Base-by-base conservation (phyloP, 2,329 filamentous ascomycete genomes). In the Penicillium frequentans region DNA sequence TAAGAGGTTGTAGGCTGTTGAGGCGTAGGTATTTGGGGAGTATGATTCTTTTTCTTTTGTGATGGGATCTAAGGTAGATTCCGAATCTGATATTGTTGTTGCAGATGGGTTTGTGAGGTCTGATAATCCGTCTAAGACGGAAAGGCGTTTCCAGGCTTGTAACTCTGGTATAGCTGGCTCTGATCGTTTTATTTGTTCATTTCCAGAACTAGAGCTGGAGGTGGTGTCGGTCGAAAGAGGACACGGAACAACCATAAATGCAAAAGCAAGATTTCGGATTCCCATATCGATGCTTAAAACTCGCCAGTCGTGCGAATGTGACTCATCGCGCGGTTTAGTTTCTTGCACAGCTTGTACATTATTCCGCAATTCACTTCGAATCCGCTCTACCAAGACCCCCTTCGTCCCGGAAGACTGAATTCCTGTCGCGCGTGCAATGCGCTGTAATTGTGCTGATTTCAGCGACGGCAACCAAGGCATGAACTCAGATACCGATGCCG, bases 271-370 rank as follows among this genome's bases (percentile, higher is more conserved):
- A 70, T 96, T 96, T 44, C 85, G 86, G 63, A 96, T 89, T 4
- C 91, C 91, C 85, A 95, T 89, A 71, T 96, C 91, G 60, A 96
- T 88, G 69, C 90, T 93, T 33, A 95, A 73, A 24, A 95, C 80
- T 44, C 86, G 81, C 64, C 78, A 57, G 45, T 39, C 29, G 23
- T 11, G 14, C 24, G 43, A 19, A 5, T 45, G 24, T 23, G 29
- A 14, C 37, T 42, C 10, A 19, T 31, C 21, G 16, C 14, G 27
- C 11, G 11, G 7, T 50, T 26, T 5, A 31, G 10, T 1, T 9
- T 31, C 29, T 6, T 26, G 27, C 2, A 6, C n/a, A n/a, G 7
- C 21, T 26, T 46, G 24, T 29, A n/a, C 35, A 19, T 47, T 7
- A 31, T 21, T 52, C 6, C 19, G 56, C 56, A 67, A 60, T 35